phyloP scores from a whole-genome alignment of 345 rosid genomes.

The Euphorbia lathyris region DNA sequence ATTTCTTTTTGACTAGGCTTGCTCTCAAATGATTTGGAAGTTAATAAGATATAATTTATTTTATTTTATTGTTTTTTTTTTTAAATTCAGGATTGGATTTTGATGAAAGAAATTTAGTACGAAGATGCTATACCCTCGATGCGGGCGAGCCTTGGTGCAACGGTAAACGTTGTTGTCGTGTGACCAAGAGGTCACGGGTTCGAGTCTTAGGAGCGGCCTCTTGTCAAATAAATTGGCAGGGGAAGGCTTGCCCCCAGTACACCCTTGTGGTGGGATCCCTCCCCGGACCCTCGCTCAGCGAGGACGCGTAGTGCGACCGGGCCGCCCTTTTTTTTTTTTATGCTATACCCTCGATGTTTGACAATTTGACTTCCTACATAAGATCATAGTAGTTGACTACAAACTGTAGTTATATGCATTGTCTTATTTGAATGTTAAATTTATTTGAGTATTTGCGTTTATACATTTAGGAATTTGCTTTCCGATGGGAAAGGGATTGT shows the following conservation, averaged over 20 bases:
- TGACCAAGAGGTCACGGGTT: too few species aligned
- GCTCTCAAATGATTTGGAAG: background rate
- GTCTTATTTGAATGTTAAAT: background rate
- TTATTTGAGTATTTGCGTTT: constrained; percentile 19
- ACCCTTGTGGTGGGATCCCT: too few species aligned
- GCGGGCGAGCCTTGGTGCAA: too few species aligned
- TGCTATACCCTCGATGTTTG: background rate
- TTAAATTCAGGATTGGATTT: background rate
- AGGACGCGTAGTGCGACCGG: too few species aligned
- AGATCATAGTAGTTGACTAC: background rate
- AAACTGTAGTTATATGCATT: background rate
- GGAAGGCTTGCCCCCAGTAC: too few species aligned
- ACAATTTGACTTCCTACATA: background rate
- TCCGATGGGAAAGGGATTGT: constrained; percentile 96
- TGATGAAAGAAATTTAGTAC: background rate
- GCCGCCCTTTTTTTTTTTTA: too few species aligned
- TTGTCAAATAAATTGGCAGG: too few species aligned
- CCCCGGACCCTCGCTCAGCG: too few species aligned
- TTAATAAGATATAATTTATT: background rate
- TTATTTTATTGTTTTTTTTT: background rate
- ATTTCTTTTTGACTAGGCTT: background rate
- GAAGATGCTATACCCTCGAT: background rate
- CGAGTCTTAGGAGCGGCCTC: too few species aligned
- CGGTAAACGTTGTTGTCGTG: too few species aligned
- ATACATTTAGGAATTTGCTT: constrained; percentile 79